Evolutionary conservation across 805 yeast genomes (phyloP), one percentile per base, ranked within the genome.

Genomic region (Nakazawaea ishiwadae): DNA sequence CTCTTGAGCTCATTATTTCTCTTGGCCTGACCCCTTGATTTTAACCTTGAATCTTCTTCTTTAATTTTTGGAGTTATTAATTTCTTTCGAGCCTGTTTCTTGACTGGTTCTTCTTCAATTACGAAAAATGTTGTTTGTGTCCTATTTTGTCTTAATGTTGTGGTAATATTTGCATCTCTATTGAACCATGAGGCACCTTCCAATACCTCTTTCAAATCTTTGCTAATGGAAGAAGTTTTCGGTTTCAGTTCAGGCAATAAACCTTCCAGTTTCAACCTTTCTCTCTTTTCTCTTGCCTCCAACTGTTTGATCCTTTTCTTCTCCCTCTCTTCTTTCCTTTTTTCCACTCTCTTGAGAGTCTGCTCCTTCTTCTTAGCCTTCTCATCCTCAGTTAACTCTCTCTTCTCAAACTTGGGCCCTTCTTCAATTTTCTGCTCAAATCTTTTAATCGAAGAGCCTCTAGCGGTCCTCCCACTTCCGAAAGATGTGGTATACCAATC

Each of bases 401-500:
- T 17, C 3, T 30, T 14, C 19, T 9, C 35, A 8, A 15, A 7
- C 10, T 23, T 20, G 4, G 19, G 9, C 6, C 4, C 15, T 5
- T 19, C 17, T 4, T 20, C 16, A 6, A 20, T 5, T 16, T 32
- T 16, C n/a, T 32, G 16, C n/a, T n/a, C n/a, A n/a, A n/a, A n/a
- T n/a, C n/a, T n/a, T n/a, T n/a, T n/a, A n/a, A n/a, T n/a, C n/a
- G n/a, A n/a, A n/a, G n/a, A n/a, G n/a, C n/a, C n/a, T n/a, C n/a
- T n/a, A n/a, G n/a, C n/a, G n/a, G n/a, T n/a, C n/a, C n/a, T n/a
- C n/a, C n/a, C n/a, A n/a, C n/a, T n/a, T n/a, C n/a, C n/a, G n/a
- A n/a, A n/a, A 19, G 46, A 41, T 0, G 55, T 48, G 21, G 50
- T 46, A 38, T 55, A 56, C 63, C 63, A 59, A 29, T 52, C 55